A percentile compares a stretch with the other conserved stretches of the same genome.
Conservation (phyloP, 441 rosid genomes). For the Populus tomentosa region DNA sequence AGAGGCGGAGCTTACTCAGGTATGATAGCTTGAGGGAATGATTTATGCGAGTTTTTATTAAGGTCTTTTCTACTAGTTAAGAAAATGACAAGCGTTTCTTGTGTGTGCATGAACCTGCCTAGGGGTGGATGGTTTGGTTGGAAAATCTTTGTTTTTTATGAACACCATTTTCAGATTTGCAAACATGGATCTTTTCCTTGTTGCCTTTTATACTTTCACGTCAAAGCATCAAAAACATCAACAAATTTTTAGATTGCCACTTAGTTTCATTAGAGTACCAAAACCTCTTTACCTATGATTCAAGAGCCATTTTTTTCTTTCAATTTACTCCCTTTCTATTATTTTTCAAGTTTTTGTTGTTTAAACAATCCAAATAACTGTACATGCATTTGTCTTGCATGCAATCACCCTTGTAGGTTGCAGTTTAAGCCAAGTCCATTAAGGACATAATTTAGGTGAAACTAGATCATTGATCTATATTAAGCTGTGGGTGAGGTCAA, state of each 20-base stretch:
- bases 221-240: background rate
- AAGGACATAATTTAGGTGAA: background rate
- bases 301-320: background rate
- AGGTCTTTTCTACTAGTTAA: background rate
- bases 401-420: background rate
- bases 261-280: background rate
- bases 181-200: background rate
- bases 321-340: background rate
- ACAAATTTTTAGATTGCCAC: background rate
- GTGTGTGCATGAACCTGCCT: background rate
- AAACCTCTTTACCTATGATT: background rate
- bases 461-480: no score
- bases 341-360: background rate
- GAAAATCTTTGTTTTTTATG: background rate
- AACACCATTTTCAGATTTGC: background rate
- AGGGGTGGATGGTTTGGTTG: background rate
- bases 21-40: constrained; percentile 8
- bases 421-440: background rate
- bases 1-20: constrained; percentile 99
- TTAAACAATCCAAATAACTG: background rate
- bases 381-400: background rate
- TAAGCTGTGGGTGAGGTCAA: no score
- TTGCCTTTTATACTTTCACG: background rate
- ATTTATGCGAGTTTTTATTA: background rate
- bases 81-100: background rate